Evolutionary conservation across 2,329 filamentous ascomycete genomes (phyloP).

Genomic region (Metarhizium anisopliae): DNA sequence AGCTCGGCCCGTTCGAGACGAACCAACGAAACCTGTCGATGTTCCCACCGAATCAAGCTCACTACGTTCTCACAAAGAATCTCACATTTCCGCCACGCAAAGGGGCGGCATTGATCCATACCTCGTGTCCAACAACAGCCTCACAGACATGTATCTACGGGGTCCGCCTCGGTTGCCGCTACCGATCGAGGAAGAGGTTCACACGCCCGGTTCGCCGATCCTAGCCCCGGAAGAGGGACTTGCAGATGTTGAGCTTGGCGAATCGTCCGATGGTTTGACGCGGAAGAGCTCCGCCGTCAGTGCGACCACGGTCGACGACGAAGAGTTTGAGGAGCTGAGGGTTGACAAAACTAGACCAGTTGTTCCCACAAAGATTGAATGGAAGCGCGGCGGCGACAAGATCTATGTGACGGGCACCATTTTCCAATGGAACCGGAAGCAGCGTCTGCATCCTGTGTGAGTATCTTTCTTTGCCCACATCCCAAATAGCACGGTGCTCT

Average conservation of each 20-base stretch:
- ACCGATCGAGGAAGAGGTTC: slow-evolving; percentile 85
- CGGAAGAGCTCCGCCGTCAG: slow-evolving; percentile 51
- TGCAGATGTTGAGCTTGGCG: slow-evolving; percentile 40
- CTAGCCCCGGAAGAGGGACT: slow-evolving; percentile 59
- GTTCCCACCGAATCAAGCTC: slow-evolving; percentile 37
- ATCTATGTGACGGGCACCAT: slow-evolving; percentile 97
- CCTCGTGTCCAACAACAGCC: slow-evolving; percentile 43
- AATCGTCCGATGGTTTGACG: slow-evolving; percentile 39
- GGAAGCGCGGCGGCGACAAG: slow-evolving; percentile 75
- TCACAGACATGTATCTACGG: slow-evolving; percentile 55
- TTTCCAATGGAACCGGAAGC: slow-evolving; percentile 95
- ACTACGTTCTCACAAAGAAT: slow-evolving; percentile 26
- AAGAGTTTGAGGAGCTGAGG: slow-evolving; percentile 66
- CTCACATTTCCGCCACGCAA: slow-evolving; percentile 21
- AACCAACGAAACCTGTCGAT: slow-evolving; percentile 48
- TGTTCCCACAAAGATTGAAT: slow-evolving; percentile 78
- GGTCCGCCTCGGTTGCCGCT: slow-evolving; percentile 84
- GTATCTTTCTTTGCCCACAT: slow-evolving; percentile 24
- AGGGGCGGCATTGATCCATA: slow-evolving; percentile 28
- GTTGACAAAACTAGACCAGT: slow-evolving; percentile 67
- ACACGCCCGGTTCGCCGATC: slow-evolving; percentile 85
- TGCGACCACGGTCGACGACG: slow-evolving; percentile 63
- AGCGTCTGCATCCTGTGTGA: slow-evolving; percentile 77
- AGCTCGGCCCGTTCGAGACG: slow-evolving; percentile 17
- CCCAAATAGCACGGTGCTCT: neutral